A percentile compares a stretch with the other conserved stretches of the same genome.
Evolutionary conservation across 148 eudicot genomes (phyloP).

Genomic region (Hydrangea macrophylla): DNA sequence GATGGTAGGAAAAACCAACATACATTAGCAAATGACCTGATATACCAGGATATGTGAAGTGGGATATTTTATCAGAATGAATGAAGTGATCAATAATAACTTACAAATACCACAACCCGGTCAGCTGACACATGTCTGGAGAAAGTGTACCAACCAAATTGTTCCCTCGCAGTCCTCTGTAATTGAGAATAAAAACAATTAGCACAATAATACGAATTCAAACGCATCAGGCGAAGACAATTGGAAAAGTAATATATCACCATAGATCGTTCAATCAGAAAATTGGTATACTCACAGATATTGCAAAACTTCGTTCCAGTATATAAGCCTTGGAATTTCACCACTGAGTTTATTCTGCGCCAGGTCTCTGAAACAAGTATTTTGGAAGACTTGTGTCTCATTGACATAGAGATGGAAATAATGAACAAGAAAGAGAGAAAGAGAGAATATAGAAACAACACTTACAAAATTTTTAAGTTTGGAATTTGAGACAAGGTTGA

Average conservation of each 20-base stretch:
- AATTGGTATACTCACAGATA: constrained; percentile 61
- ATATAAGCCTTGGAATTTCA: constrained; percentile 94
- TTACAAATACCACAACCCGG: constrained; percentile 99
- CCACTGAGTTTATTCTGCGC: constrained; percentile 92
- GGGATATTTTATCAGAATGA: background rate
- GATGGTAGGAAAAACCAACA: background rate
- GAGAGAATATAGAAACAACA: background rate
- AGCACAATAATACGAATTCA: background rate
- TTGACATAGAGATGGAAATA: background rate
- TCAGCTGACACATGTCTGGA: constrained; percentile 93
- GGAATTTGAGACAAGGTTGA: constrained; percentile 98
- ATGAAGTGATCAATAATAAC: constrained; percentile 25
- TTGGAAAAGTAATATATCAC: too few relatives aligned
- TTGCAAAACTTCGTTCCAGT: constrained; percentile 97
- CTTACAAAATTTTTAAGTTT: constrained; percentile 79
- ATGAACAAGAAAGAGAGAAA: background rate
- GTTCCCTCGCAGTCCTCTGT: constrained; percentile 89
- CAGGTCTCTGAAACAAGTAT: constrained; percentile 54
- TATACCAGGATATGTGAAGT: background rate
- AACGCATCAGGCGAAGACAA: background rate
- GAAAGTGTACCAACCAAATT: constrained; percentile 77
- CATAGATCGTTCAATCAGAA: background rate
- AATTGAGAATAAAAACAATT: constrained; percentile 1
- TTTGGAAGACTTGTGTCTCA: background rate
- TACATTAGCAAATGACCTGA: background rate